Conservation (phyloP, 345 rosid species). For the Odontarrhena argentea region DNA sequence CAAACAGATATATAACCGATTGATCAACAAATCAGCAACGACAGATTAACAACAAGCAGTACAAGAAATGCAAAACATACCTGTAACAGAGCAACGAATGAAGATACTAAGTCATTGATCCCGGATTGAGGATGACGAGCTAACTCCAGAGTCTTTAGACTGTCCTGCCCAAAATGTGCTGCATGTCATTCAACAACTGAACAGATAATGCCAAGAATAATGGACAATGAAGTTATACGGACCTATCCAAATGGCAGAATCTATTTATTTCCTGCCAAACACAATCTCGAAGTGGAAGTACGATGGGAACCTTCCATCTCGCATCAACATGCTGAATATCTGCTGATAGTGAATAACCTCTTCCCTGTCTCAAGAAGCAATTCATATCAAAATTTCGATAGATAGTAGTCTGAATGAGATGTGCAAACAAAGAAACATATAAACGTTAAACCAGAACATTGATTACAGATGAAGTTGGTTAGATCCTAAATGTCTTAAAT, state of each 20-base stretch:
- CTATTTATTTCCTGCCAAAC: slow-evolving; percentile 64
- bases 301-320: slow-evolving; percentile 77
- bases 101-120: slow-evolving; percentile 81
- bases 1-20: slow-evolving; percentile 15
- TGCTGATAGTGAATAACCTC: slow-evolving; percentile 92
- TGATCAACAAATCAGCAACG: slow-evolving; percentile 3
- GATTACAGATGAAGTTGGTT: not conserved
- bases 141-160: slow-evolving; percentile 65
- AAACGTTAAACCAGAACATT: not conserved
- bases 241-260: slow-evolving; percentile 80
- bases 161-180: slow-evolving; percentile 68
- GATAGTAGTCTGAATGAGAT: not conserved
- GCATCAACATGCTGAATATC: slow-evolving; percentile 92
- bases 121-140: slow-evolving; percentile 47
- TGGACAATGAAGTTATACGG: slow-evolving; percentile 27
- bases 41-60: not conserved
- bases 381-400: not conserved
- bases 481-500: not conserved
- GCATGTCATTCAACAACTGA: slow-evolving; percentile 44
- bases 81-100: slow-evolving; percentile 83
- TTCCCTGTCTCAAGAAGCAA: slow-evolving; percentile 59
- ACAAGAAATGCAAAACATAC: slow-evolving; percentile 38
- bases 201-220: not conserved
- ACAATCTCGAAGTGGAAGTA: slow-evolving; percentile 89
- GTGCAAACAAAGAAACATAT: not conserved